Conservation (phyloP, 352 stramenopile genomes). For the Globisporangium echinulatum region DNA sequence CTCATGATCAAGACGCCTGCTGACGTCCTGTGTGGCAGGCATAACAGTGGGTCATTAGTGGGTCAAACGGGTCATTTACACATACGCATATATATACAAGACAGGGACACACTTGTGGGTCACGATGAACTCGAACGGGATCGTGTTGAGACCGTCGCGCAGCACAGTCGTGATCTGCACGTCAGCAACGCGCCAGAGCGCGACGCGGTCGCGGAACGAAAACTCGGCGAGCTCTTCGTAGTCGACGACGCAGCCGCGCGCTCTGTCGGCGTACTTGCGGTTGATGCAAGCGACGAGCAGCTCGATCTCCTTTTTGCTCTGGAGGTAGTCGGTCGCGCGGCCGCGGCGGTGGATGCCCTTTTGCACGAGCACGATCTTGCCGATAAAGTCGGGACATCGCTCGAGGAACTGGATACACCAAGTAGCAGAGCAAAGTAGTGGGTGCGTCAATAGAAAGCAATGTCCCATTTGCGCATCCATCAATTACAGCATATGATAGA, state of each 20-base stretch:
- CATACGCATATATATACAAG: neutral
- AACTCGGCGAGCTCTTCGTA: conserved; percentile 77
- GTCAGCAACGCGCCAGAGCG: conserved; percentile 69
- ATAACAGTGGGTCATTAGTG: too few relatives aligned
- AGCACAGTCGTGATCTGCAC: conserved; percentile 75
- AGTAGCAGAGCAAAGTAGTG: neutral
- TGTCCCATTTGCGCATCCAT: too few relatives aligned
- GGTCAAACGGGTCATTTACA: too few relatives aligned
- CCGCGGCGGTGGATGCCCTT: conserved; percentile 78
- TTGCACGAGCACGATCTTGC: conserved; percentile 78
- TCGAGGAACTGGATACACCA: conserved; percentile 70
- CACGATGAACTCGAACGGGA: conserved; percentile 80
- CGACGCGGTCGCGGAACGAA: conserved; percentile 58
- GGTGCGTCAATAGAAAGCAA: too few relatives aligned
- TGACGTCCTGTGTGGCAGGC: conserved; percentile 24
- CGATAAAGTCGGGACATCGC: conserved; percentile 72
- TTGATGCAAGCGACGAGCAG: conserved; percentile 91
- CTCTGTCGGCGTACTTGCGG: conserved; percentile 61
- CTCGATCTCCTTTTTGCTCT: conserved; percentile 92
- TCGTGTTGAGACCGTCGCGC: conserved; percentile 71
- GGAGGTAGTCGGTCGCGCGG: conserved; percentile 90
- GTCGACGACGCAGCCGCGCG: conserved; percentile 51
- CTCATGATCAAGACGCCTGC: conserved; percentile 93
- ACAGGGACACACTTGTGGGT: conserved; percentile 46
- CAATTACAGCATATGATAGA: too few relatives aligned